phyloP scores from a whole-genome alignment of 2,329 filamentous ascomycete species.

The Trichoderma sp. region DNA sequence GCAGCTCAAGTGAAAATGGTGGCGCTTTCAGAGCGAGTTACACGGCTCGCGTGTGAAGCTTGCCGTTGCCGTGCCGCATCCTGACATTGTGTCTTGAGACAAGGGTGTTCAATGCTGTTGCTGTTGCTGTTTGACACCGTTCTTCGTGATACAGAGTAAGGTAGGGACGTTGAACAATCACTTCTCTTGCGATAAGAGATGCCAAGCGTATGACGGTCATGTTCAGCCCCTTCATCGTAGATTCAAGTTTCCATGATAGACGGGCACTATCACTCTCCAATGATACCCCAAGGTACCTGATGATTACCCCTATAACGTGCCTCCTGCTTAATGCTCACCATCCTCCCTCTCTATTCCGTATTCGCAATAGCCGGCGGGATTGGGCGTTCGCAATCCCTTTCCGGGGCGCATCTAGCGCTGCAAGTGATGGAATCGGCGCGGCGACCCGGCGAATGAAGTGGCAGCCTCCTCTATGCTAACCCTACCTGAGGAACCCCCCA shows the following conservation, averaged over 20 bases:
- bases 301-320: not conserved
- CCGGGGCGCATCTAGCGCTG: not conserved
- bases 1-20: not conserved
- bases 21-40: not conserved
- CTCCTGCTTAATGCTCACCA: too few relatives aligned
- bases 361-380: slow-evolving; percentile 4
- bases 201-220: too few relatives aligned
- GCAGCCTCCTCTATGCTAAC: not conserved
- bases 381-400: not conserved
- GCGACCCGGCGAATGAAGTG: not conserved
- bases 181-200: too few relatives aligned
- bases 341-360: slow-evolving; percentile 4
- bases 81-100: not conserved
- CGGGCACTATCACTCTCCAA: too few relatives aligned
- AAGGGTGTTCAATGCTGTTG: too few relatives aligned
- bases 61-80: not conserved
- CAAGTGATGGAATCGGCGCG: slow-evolving; percentile 8
- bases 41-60: not conserved
- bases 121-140: too few relatives aligned
- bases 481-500: not conserved
- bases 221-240: too few relatives aligned
- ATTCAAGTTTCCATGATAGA: too few relatives aligned
- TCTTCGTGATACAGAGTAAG: too few relatives aligned
- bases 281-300: too few relatives aligned
- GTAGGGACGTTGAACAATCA: too few relatives aligned